Base-by-base conservation (phyloP, 1,139 yeast species). In the Suhomyces taliae region DNA sequence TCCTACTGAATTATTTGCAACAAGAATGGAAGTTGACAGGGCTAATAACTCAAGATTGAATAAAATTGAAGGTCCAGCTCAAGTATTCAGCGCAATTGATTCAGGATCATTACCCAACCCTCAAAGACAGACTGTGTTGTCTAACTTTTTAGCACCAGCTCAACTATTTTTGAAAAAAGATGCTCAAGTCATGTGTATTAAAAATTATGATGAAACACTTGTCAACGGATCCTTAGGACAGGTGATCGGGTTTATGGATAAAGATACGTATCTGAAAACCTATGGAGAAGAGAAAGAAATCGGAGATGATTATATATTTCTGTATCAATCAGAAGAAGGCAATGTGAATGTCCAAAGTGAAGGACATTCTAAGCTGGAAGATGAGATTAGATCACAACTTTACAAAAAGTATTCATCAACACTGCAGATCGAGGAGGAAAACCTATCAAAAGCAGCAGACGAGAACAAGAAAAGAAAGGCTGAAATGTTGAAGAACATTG, bases 131-230 rank as follows among this genome's bases (percentile, higher is more conserved):
- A 64, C 68, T 34, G 58, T 81, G 41, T 65, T 89, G 36, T 74
- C 77, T n/a, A 82, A 84, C 55, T 84, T 90, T 53, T 72, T 93
- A 62, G 95, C 96, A 3, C 91, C 90, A 1, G 70, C 74, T 38
- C 67, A 67, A 32, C 65, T 93, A 24, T 72, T 72, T 10, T 70
- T 93, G 55, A 91, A 90, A 59, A 76, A 78, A 41, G 91, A 91
- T 36, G 93, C 97, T 0, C 99, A 93, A 67, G 99, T 93, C 0
- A 95, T 93, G 99, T 85, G 95, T 76, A 81, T 93, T 50, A 93
- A 93, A 64, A 95, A 93, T 62, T 77, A 88, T 48, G 97, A 91
- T 63, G 90, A 84, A 27, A 81, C 87, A 0, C 73, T 93, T 40
- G 99, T 95, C 5, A 93, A 93, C 66, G 99, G 99, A 0, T 85